A percentile compares a stretch with the other conserved stretches of the same genome.
phyloP scores from a whole-genome alignment of 345 rosid genomes.

The Citrus sinensis region DVS_A1.0 CM039165.1:36243001-36243500 shows the following conservation, averaged over 20 bases:
- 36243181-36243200: not conserved
- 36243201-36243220: not conserved
- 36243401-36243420: too few species aligned
- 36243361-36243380: not conserved
- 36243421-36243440: too few species aligned
- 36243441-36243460: too few species aligned
- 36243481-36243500: too few species aligned
- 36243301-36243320: not conserved
- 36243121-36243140: slow-evolving; percentile 27
- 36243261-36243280: not conserved
- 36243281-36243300: not conserved
- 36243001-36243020: slow-evolving; percentile 45
- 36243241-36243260: not conserved
- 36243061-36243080: slow-evolving; percentile 39
- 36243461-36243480: too few species aligned
- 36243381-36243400: too few species aligned
- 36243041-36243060: slow-evolving; percentile 30
- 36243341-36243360: not conserved
- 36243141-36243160: not conserved
- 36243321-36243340: not conserved
- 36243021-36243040: slow-evolving; percentile 28
- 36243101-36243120: slow-evolving; percentile 39
- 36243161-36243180: not conserved
- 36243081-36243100: slow-evolving; percentile 44
- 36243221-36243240: not conserved